A percentile compares a stretch with the other conserved stretches of the same genome.
These are phyloP conservation scores for Solanum hybrid DNA, from an alignment of 305 asterid species.

Conservation along the genomic window DNA sequence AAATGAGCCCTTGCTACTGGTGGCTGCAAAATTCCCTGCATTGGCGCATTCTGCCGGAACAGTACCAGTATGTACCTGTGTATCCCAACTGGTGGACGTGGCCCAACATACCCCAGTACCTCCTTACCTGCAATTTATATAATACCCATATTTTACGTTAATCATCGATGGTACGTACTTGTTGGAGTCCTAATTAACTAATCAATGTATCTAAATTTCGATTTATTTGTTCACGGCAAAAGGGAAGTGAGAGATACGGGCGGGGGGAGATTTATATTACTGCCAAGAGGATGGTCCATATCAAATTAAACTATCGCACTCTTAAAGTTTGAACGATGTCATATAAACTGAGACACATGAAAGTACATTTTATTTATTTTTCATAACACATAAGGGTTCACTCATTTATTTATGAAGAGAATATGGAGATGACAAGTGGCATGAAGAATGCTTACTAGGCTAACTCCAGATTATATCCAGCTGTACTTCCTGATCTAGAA, in stretches of 20 bases:
- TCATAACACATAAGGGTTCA: fast-evolving
- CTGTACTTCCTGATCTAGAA: neutral
- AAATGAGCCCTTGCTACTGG: conserved; percentile 31
- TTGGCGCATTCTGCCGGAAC: conserved; percentile 22
- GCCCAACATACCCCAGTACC: conserved; percentile 31
- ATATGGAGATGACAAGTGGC: neutral
- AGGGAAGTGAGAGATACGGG: neutral
- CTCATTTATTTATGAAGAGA: neutral
- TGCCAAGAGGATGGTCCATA: no score
- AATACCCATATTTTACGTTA: neutral
- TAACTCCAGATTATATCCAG: neutral
- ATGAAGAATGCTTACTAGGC: neutral
- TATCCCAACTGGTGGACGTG: conserved; percentile 47
- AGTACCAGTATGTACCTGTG: conserved; percentile 54
- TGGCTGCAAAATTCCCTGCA: conserved; percentile 13
- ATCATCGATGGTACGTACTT: neutral
- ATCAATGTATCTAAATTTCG: neutral
- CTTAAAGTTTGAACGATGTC: no score
- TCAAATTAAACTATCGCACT: neutral
- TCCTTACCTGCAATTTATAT: conserved; percentile 34
- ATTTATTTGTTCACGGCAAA: neutral
- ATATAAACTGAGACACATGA: neutral
- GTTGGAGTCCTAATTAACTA: neutral
- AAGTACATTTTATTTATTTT: no score
- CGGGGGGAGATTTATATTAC: neutral